Evolutionary conservation across 2,329 filamentous ascomycete species (phyloP).

Genomic region (Raffaelea ambrosiae): DNA sequence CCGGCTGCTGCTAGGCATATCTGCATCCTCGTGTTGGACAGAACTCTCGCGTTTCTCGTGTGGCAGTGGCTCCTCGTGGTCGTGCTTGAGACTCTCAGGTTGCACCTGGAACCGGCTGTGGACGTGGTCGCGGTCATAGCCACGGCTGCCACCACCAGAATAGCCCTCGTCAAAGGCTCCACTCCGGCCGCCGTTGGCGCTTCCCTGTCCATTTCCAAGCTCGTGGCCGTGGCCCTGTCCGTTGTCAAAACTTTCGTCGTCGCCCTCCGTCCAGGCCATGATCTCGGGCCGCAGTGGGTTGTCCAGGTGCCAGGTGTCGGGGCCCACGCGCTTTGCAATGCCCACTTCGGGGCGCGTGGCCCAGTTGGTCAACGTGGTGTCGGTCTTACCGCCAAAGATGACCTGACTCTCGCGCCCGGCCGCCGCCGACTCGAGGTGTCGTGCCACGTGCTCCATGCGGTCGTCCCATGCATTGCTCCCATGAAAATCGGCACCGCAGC

Average conservation of each 20-base stretch:
- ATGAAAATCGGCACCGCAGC: slow-evolving; percentile 52
- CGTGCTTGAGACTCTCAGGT: not conserved
- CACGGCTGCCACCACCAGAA: too few species aligned
- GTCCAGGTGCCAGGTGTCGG: slow-evolving; percentile 13
- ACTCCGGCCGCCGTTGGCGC: not conserved
- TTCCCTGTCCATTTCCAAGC: not conserved
- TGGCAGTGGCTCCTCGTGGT: not conserved
- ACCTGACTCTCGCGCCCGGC: slow-evolving; percentile 22
- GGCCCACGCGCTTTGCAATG: slow-evolving; percentile 22
- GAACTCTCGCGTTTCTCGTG: too few species aligned
- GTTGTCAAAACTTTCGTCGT: too few species aligned
- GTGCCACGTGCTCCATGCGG: slow-evolving; percentile 79
- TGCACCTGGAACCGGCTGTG: too few species aligned
- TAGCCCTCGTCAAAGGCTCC: too few species aligned
- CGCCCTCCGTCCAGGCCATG: slow-evolving; percentile 9
- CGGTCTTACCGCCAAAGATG: slow-evolving; percentile 28
- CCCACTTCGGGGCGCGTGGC: slow-evolving; percentile 26
- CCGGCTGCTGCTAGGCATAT: not conserved
- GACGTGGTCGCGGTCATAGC: not conserved
- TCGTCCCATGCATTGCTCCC: slow-evolving; percentile 65
- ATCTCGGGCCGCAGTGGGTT: slow-evolving; percentile 16
- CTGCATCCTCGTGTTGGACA: not conserved
- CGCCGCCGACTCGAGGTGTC: slow-evolving; percentile 59
- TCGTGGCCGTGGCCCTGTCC: not conserved
- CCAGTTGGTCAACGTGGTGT: slow-evolving; percentile 31